A percentile compares a stretch with the other conserved stretches of the same genome.
These are phyloP conservation scores for Polytrichum formosum DNA, from an alignment of 225 moss, liverwort and hornwort species.

Conservation along the genomic window DNA sequence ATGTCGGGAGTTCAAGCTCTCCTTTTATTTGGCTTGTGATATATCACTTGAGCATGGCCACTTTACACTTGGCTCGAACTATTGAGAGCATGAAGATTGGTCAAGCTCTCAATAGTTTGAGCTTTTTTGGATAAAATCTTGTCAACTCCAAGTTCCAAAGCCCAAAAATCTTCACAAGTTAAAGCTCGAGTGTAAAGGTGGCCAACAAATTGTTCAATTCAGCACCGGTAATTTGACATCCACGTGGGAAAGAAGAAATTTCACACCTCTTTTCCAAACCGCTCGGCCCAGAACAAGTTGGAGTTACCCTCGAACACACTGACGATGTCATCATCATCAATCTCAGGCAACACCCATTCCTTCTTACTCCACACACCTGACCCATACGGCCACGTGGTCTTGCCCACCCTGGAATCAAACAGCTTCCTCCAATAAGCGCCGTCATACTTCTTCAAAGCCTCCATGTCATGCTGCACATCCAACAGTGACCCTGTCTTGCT, in stretches of 20 bases:
- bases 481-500: constrained; percentile 50
- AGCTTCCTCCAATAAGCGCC: constrained; percentile 54
- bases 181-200: too few species aligned
- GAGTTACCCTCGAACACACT: constrained; percentile 61
- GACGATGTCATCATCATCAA: constrained; percentile 55
- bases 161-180: too few species aligned
- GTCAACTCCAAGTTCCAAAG: too few species aligned
- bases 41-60: too few species aligned
- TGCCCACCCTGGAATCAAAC: constrained; percentile 58
- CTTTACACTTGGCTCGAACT: too few species aligned
- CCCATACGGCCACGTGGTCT: constrained; percentile 63
- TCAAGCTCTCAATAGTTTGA: too few species aligned
- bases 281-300: constrained; percentile 62
- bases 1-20: too few species aligned
- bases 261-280: constrained; percentile 53
- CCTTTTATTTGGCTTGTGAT: too few species aligned
- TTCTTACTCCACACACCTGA: constrained; percentile 68
- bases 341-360: constrained; percentile 67
- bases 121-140: too few species aligned
- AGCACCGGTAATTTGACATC: too few species aligned
- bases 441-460: constrained; percentile 45
- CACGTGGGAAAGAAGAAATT: background rate
- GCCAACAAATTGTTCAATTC: too few species aligned
- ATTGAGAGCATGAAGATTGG: too few species aligned
- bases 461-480: constrained; percentile 61